A percentile compares a stretch with the other conserved stretches of the same genome.
Evolutionary conservation across 257 asterid species (phyloP).

Genomic region (Rauvolfia tetraphylla): DNA sequence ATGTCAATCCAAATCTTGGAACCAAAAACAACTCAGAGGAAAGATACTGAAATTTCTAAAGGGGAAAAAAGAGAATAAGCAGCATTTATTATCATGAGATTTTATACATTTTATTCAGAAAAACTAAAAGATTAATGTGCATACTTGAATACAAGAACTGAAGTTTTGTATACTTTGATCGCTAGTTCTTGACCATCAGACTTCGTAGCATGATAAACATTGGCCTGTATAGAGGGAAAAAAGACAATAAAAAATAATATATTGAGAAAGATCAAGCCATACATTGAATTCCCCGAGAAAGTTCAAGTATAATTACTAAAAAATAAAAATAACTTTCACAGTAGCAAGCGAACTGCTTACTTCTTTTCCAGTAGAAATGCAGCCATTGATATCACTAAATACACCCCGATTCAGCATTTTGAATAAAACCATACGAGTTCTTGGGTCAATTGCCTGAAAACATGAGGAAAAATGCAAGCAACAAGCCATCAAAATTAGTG

Average conservation of each 20-base stretch:
- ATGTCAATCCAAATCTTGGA: neutral
- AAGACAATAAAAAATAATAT: slow-evolving; percentile 10
- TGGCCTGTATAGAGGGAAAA: slow-evolving; percentile 55
- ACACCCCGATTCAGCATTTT: slow-evolving; percentile 84
- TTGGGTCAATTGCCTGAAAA: slow-evolving; percentile 93
- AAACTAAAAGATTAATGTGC: slow-evolving; percentile 25
- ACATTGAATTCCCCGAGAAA: neutral
- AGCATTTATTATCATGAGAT: neutral
- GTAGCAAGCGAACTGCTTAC: slow-evolving; percentile 32
- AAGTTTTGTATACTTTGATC: slow-evolving; percentile 89
- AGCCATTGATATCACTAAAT: slow-evolving; percentile 86
- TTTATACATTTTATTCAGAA: slow-evolving; percentile 7
- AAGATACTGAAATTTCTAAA: neutral
- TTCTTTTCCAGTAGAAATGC: slow-evolving; percentile 99
- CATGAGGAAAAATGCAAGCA: slow-evolving; percentile 16
- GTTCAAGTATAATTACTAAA: neutral
- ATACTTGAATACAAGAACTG: slow-evolving; percentile 89
- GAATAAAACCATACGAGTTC: slow-evolving; percentile 95
- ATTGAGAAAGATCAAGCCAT: slow-evolving; percentile 7
- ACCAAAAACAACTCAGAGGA: neutral
- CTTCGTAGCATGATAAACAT: slow-evolving; percentile 94
- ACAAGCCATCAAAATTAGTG: no score
- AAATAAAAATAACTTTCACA: slow-evolving; percentile 5
- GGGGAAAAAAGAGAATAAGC: neutral
- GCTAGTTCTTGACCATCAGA: slow-evolving; percentile 84